Evolutionary conservation across 2,329 filamentous ascomycete species (phyloP), one percentile per base, ranked within the genome.

Genomic region (Exophiala mesophila): DNA sequence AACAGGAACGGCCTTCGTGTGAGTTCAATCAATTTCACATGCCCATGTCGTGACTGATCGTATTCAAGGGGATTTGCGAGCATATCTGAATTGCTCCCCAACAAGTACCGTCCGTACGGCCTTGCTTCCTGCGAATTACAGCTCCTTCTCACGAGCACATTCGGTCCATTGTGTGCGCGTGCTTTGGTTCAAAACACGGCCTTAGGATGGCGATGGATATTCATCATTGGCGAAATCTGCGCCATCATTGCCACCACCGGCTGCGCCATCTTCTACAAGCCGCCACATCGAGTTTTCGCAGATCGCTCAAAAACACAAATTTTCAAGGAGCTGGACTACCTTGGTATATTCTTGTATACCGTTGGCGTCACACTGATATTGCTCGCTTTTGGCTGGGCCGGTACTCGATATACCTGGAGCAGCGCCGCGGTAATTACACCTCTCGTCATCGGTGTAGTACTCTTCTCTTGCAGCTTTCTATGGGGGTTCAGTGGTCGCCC

Each of bases 261-360:
- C 2, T 39, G 36, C 1, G 20, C 9, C 7, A 34, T 36, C 23
- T 44, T 44, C 21, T 44, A 44, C 29, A 13, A n/a, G 4, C 41
- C 41, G n/a, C 41, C 41, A 12, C 10, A 34, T 5, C 13, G 13
- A 5, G 29, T 31, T 18, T 15, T 44, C 20, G 7, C 16, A 13
- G 41, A 44, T 12, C 15, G 15, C 8, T 19, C 20, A 2, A 15
- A 23, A 5, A 12, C 20, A 5, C 20, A 44, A 18, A 15, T 44
- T 8, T 48, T 68, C 28, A 64, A 60, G 49, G 59, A 66, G 46
- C 59, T 76, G 5, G 74, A 73, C 51, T 70, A 59, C 46, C 30
- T 68, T 26, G 70, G 70, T 15, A 63, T 72, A 30, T 54, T 68
- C 20, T 57, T 73, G 1, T 70, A 63, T 49, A 45, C 61, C 10